Evolutionary conservation across 352 stramenopile genomes (phyloP).

Genomic region (Poterioochromonas sp.): DNA sequence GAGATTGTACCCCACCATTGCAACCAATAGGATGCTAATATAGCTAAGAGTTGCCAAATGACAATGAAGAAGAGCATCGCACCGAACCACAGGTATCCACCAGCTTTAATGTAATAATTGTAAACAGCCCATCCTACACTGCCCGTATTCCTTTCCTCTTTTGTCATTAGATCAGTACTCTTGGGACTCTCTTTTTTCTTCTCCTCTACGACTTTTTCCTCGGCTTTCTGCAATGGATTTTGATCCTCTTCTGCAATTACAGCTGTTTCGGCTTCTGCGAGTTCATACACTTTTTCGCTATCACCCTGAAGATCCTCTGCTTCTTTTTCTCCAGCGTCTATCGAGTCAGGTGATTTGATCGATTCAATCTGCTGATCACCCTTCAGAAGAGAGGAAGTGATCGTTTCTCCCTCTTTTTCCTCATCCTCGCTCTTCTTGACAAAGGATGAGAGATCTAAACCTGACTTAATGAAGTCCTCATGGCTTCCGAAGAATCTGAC

Average conservation of each 20-base stretch:
- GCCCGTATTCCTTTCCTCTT: neutral
- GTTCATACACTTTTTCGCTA: too few relatives aligned
- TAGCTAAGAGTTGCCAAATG: neutral
- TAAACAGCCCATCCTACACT: neutral
- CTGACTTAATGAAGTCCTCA: neutral
- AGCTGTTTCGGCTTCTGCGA: neutral
- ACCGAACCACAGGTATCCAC: neutral
- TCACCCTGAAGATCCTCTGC: too few relatives aligned
- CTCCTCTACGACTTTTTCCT: neutral
- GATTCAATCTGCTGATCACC: too few relatives aligned
- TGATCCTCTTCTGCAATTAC: neutral
- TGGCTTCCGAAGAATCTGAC: neutral
- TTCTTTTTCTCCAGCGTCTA: too few relatives aligned
- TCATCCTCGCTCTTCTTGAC: neutral
- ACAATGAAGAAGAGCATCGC: neutral
- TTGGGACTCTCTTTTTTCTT: neutral
- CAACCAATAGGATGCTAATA: neutral
- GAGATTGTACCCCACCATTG: neutral
- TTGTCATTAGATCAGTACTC: neutral
- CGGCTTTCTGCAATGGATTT: neutral
- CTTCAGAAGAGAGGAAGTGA: too few relatives aligned
- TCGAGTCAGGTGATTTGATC: too few relatives aligned
- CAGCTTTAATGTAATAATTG: neutral
- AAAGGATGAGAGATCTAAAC: neutral
- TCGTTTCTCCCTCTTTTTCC: neutral